These are phyloP conservation scores for Pluteus cervinus DNA, from an alignment of 768 basidiomycete species.

Conservation along the genomic window DNA sequence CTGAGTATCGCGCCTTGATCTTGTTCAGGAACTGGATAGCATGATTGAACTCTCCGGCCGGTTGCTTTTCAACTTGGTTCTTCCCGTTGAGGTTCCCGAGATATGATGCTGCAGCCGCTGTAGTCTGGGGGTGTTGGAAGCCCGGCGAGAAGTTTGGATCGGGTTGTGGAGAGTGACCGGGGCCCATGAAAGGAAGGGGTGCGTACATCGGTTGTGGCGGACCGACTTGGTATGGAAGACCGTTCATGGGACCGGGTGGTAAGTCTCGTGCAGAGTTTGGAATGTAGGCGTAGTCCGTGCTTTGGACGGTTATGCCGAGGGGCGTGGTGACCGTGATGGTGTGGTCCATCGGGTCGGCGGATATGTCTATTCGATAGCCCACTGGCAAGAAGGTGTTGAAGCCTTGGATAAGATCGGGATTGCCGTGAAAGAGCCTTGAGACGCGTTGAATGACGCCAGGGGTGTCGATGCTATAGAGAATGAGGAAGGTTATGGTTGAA, in stretches of 20 bases:
- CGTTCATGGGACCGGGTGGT: conserved; percentile 21
- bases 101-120: conserved; percentile 61
- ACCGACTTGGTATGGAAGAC: conserved; percentile 21
- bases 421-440: conserved; percentile 86
- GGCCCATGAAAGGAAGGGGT: conserved; percentile 23
- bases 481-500: conserved; percentile 12
- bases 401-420: conserved; percentile 86
- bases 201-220: conserved; percentile 22
- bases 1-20: conserved; percentile 87
- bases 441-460: conserved; percentile 96
- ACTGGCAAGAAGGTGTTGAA: conserved; percentile 97
- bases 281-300: conserved; percentile 36
- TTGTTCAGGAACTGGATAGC: conserved; percentile 98
- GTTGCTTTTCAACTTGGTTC: conserved; percentile 44
- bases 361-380: conserved; percentile 90
- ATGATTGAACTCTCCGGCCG: conserved; percentile 76
- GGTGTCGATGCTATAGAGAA: conserved; percentile 76
- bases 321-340: conserved; percentile 82
- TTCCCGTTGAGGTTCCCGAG: conserved; percentile 54
- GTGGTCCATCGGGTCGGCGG: conserved; percentile 63
- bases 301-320: conserved; percentile 64
- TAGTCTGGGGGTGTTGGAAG: conserved; percentile 39
- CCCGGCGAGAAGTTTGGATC: conserved; percentile 42
- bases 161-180: conserved; percentile 28
- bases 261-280: conserved; percentile 14